These are phyloP conservation scores for Aspergillus homomorphus DNA, from an alignment of 495 filamentous ascomycete species.

Conservation along the genomic window DNA sequence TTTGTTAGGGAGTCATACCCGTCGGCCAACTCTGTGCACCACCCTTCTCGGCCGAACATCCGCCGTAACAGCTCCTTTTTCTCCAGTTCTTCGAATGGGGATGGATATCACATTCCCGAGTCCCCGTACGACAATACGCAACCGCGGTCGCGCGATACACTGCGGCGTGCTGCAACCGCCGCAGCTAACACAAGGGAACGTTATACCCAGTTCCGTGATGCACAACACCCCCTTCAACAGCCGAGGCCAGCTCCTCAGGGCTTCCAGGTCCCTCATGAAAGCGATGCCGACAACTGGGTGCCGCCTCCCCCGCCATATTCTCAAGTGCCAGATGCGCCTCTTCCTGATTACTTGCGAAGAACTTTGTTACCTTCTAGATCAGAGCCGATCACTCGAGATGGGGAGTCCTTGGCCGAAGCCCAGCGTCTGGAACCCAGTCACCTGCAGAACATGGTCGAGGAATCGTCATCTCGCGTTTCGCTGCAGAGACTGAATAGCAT, in stretches of 20 bases:
- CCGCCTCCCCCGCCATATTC: constrained; percentile 88
- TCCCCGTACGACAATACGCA: constrained; percentile 73
- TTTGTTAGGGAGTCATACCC: constrained; percentile 25
- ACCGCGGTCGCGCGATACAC: constrained; percentile 70
- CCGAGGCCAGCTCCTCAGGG: constrained; percentile 11
- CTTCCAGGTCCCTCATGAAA: constrained; percentile 70
- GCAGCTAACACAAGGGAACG: constrained; percentile 66
- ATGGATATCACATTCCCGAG: constrained; percentile 27
- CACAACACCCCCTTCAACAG: constrained; percentile 20
- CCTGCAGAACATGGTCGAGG: constrained; percentile 17
- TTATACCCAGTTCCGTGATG: constrained; percentile 42
- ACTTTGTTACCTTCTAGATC: constrained; percentile 31
- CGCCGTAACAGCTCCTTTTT: constrained; percentile 28
- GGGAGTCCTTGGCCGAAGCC: constrained; percentile 12
- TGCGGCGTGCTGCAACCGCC: constrained; percentile 76
- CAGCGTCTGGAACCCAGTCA: constrained; percentile 28
- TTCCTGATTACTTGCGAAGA: constrained; percentile 51
- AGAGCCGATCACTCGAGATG: constrained; percentile 14
- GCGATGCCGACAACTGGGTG: constrained; percentile 89
- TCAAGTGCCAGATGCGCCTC: constrained; percentile 59
- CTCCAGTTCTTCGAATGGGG: constrained; percentile 22
- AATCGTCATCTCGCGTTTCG: constrained; percentile 26
- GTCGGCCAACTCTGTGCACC: constrained; percentile 14
- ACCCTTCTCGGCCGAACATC: constrained; percentile 12
- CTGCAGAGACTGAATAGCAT: constrained; percentile 35